Percentiles rank a stretch among this genome's conserved stretches.
Conservation (phyloP, 257 asterid species). For the Jacaranda mimosifolia region DNA sequence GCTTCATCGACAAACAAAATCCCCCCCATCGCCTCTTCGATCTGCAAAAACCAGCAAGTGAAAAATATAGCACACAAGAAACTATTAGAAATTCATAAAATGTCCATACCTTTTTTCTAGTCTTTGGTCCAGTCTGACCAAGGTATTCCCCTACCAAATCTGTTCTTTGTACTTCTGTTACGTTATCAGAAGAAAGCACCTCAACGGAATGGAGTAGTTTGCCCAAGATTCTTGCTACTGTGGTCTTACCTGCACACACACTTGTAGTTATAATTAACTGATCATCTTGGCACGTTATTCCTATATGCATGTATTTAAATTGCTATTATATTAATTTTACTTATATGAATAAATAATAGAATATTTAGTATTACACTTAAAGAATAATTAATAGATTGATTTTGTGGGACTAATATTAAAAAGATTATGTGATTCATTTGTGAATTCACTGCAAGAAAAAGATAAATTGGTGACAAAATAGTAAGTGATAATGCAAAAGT, state of each 20-base stretch:
- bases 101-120: conserved; percentile 67
- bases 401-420: no score
- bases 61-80: neutral
- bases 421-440: no score
- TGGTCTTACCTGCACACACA: conserved; percentile 69
- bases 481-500: no score
- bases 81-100: neutral
- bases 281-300: no score
- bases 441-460: no score
- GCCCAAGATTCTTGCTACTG: conserved; percentile 85
- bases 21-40: conserved; percentile 92
- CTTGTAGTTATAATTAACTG: no score
- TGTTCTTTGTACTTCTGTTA: conserved; percentile 80
- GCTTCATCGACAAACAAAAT: conserved; percentile 88
- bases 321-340: no score
- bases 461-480: no score
- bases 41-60: conserved; percentile 44
- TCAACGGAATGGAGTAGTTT: conserved; percentile 78
- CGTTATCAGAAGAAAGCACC: conserved; percentile 64
- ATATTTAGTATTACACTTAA: no score
- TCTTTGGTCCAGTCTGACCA: conserved; percentile 91
- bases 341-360: no score
- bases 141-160: conserved; percentile 86
- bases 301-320: no score
- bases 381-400: no score